Base-by-base conservation (phyloP, 2,329 filamentous ascomycete species). In the Cercospora canescens region DNA sequence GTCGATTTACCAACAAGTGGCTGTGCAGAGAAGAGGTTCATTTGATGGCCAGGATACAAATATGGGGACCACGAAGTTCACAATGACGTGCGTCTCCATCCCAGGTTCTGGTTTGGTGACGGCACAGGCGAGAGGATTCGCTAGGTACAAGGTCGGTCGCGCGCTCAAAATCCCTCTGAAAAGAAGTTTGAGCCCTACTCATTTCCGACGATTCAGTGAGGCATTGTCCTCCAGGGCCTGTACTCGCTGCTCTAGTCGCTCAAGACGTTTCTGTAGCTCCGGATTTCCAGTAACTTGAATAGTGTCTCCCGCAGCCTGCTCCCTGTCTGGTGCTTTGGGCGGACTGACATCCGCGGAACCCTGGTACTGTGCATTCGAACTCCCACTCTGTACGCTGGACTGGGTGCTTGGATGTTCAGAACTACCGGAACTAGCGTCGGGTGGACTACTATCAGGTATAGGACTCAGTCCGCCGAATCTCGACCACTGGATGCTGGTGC, bases 381-480 rank as follows among this genome's bases (percentile, higher is more conserved):
- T 24, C 26, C 60, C 21, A 30, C 6, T 24, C 34, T 52, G 30
- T 16, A 55, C 26, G n/a, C 35, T 21, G 60, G 48, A 30, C 32
- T 62, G 9, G 18, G 52, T 18, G 18, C 52, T 55, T 12, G 52
- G 32, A 21, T 45, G 52, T 9, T 39, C 18, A 21, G 52, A 32
- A 50, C 41, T 50, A 39, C 60, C 60, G 57, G 32, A 63, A 34
- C 16, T 65, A 34, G 28, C 60, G 35, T 52, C 68, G 16, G 75
- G 74, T n/a, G 75, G 75, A 39, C 70, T 73, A 21, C 72, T 68
- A 67, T 77, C 75, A n/a, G 67, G 52, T 54, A 76, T 76, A 3
- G 75, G 68, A 55, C 67, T 71, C 52, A 77, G 65, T 2, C 70
- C 72, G 7, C 72, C 72, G n/a, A 70, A 69, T 39, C 69, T 66